Base-by-base conservation (phyloP, 805 yeast species). In the Barnettozyma sucrosica region DNA sequence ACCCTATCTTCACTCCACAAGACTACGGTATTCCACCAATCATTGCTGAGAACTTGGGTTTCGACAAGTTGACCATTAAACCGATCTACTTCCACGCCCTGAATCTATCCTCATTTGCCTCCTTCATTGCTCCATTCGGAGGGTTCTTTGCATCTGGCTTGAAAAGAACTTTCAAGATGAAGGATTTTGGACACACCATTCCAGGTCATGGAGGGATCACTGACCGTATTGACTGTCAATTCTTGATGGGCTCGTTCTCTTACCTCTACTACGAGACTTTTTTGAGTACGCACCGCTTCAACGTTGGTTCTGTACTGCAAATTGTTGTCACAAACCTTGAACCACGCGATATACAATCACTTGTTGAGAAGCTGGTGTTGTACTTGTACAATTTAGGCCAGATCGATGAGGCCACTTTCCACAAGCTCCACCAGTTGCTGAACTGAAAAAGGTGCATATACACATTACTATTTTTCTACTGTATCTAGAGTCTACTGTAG, bases 201-300 rank as follows among this genome's bases (percentile, higher is more conserved):
- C 99, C 99, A 14, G 99, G 99, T 28, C 99, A 93, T 64, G 99
- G 99, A 53, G 99, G 99, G 56, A 83, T 93, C 55, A 90, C 97
- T 23, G 99, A 93, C 65, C 79, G 99, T 69, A 83, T 93, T 72
- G 99, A 93, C 69, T 93, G 99, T 69, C 98, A 93, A 69, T 93
- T 92, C 64, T 72, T 93, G 57, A 93, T 93, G 98, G 99, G 99
- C 11, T 87, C 95, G 36, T 93, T 93, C 64, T 78, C 93, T 30
- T 90, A 89, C 63, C 73, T 93, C 55, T 93, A 93, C 69, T 90
- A 83, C 67, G 97, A 92, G 66, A 88, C 97, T 2, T 93, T 93
- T 65, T 78, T 93, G 55, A 81, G 92, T 33, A 77, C 80, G 38
- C 79, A 80, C 53, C 81, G 83, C 64, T 70, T 83, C 52, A 83